A percentile compares a stretch with the other conserved stretches of the same genome.
Conservation (phyloP, 306 rosid species). For the Fagus crenata region DNA sequence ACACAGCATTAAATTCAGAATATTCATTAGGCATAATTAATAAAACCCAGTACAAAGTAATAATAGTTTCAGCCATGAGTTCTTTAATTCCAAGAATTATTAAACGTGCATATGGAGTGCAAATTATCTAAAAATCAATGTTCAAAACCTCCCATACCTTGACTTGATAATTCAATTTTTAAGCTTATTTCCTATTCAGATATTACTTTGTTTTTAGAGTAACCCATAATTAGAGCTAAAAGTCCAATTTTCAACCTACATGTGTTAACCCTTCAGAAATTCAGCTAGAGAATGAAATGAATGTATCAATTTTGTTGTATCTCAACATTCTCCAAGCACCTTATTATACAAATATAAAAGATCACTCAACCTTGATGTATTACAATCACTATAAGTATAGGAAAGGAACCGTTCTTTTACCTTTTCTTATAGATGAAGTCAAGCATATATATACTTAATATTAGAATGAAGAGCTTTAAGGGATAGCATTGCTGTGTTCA, state of each 20-base stretch:
- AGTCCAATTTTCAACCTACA: neutral
- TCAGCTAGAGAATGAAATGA: neutral
- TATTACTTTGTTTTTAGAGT: neutral
- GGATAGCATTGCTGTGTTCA: neutral
- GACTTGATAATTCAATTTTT: neutral
- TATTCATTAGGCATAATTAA: slow-evolving; percentile 12
- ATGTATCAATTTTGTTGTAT: neutral
- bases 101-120: neutral
- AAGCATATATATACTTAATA: neutral
- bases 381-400: neutral
- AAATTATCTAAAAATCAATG: neutral
- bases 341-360: neutral
- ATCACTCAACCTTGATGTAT: neutral
- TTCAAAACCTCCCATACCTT: neutral
- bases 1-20: slow-evolving; percentile 17
- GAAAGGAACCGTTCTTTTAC: neutral
- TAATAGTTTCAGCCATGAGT: neutral
- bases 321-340: neutral
- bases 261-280: neutral
- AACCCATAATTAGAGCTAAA: neutral
- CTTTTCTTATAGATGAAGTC: neutral
- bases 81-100: neutral
- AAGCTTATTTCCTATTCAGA: neutral
- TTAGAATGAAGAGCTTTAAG: neutral
- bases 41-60: neutral